Base-by-base conservation (phyloP, 306 rosid genomes). In the Urtica urens region DNA sequence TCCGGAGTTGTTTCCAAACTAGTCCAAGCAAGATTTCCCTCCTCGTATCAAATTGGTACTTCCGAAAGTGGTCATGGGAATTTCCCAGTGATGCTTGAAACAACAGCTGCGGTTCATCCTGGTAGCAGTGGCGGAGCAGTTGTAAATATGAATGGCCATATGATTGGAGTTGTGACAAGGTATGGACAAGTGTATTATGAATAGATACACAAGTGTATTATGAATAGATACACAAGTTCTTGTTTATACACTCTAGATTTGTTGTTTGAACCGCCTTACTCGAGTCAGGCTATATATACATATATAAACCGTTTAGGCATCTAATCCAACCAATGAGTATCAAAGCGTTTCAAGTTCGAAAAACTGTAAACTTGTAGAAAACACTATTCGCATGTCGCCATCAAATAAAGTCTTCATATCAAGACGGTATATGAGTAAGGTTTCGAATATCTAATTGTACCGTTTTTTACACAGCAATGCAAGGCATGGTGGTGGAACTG, bases 51-150 rank as follows among this genome's bases (percentile, higher is more conserved):
- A 26, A 57, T 74, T 37, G 30, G 62, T 51, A 72, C 57, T 54
- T 55, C 62, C 23, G 80, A 58, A 70, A 65, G 57, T 54, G 46
- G 62, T 6, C 50, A 34, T 22, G 68, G 47, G 53, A 42, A 48
- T 50, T 65, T 78, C 55, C 94, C 92, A 4, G 92, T 65, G 43
- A 90, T 85, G 94, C 84, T 90, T 23, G 94, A 90, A 79, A 85
- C 97, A 57, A 85, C 95, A 33, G 92, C 99, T 20, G 79, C 95
- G 51, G 82, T 90, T 74, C 95, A 85, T 68, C 95, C 99, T 13
- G 99, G 99, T 46, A 81, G 92, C 65, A 90, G 99, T 71, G 95
- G 99, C 44, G 99, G 95, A 28, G 87, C 94, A 59, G 87, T 90
- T 38, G 71, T 90, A 54, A 75, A 90, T 75, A 70, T 76, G 20